Base-by-base conservation (phyloP, 2,329 filamentous ascomycete species). In the Neonectria hederae region DNA sequence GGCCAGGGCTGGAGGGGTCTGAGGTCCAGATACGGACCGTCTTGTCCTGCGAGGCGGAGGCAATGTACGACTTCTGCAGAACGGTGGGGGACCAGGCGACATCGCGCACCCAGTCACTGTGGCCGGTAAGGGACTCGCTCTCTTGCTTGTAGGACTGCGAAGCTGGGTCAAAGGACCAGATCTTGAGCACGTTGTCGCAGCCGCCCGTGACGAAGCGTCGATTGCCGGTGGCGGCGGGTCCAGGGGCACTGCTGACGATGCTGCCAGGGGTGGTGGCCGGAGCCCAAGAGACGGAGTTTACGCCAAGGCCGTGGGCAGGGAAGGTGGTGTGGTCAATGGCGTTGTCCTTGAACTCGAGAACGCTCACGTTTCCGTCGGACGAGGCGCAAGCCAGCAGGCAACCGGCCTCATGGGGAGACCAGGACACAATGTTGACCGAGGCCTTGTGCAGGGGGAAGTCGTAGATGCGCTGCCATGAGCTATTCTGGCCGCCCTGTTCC, bases 11-110 rank as follows among this genome's bases (percentile, higher is more conserved):
- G 63, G 77, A 72, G 9, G 77, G 72, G 73, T 93, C 91, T 28
- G 87, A 90, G 10, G 95, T 98, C 96, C 96, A 99, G 81, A 99
- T 97, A 71, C 94, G 90, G 67, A 98, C 95, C 9, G 94, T 97
- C 86, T 97, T 97, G 80, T 99, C 96, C 83, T 98, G 94, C 58
- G 92, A 94, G 11, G 95, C 96, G 53, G 92, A 95, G 30, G 96
- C 96, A 77, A 99, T 97, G 83, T 99, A 99, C 63, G 91, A 93
- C 86, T 97, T 97, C 74, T 94, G 92, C 63, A 99, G 86, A 60
- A 98, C 92, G 24, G 94, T 97, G 11, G 96, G 96, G 54, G 92
- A 95, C 96, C 96, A 99, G 14, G 95, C 93, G 13, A 99, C 96
- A 79, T 99, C 96, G 68, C 96, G 90, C 59, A 99, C 96, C 96